Base-by-base conservation (phyloP, 495 filamentous ascomycete genomes). In the Penicillium cinerascens region DNA sequence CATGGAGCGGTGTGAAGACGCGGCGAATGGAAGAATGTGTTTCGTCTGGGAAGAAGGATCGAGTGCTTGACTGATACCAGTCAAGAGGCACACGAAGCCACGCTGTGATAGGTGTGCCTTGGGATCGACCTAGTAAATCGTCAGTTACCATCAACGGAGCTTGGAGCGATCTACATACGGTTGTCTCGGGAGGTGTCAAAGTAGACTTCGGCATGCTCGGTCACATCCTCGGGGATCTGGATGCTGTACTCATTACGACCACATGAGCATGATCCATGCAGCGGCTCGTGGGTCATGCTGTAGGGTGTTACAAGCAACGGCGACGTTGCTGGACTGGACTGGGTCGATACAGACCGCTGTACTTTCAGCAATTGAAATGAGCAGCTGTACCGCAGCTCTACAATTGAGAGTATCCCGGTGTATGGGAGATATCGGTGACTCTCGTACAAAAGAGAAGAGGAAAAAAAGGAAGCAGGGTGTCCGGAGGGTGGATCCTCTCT, bases 211-310 rank as follows among this genome's bases (percentile, higher is more conserved):
- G 86, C 83, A 40, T 75, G 66, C 27, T 82, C 69, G 13, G 68
- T 66, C 37, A 78, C 67, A 54, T 81, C 59, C 3, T 72, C 56
- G 3, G 91, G 89, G 25, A 91, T 76, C 23, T 78, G 68, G 51
- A 96, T 82, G 16, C 81, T 76, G 68, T 95, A 96, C 54, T 84
- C 79, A 61, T 92, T 95, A 25, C 91, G 84, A 37, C 90, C 89
- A 67, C 91, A 96, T 22, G 85, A 82, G 70, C 91, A 96, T 63
- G 84, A 78, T 50, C 91, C 91, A 47, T 76, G 79, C 22, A 96
- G 80, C 20, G 72, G 75, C 35, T 76, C 75, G 47, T 69, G 56
- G 51, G 61, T 47, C 64, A 64, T 70, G 51, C 43, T 60, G 42
- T 55, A 51, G 35, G 35, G 44, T 58, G 20, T 56, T 63, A 57